Base-by-base conservation (phyloP, 2,329 filamentous ascomycete species). In the Epichloe coenophiala region DNA sequence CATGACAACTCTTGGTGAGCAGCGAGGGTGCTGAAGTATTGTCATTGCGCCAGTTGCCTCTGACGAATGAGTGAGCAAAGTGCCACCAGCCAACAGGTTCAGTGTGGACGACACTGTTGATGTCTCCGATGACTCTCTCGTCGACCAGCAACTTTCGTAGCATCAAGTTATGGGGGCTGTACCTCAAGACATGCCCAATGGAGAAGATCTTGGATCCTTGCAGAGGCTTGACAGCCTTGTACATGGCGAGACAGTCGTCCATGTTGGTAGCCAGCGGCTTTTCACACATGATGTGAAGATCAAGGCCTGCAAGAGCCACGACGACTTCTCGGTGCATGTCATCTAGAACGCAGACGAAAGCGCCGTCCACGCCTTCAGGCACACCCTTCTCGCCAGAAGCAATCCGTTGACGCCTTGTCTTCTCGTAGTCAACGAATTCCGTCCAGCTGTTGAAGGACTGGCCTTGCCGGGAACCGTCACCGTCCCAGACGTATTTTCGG, bases 11-110 rank as follows among this genome's bases (percentile, higher is more conserved):
- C 68, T 97, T 98, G 3, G 91, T 95, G 33, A 98, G 75, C 2
- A 98, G 74, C 1, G 86, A 91, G 6, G 83, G 91, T 23, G 78
- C 90, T n/a, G 77, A 83, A 5, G 71, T 83, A 0, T 80, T 83
- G 57, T 88, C 81, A 55, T 86, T 87, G 5, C 91, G 80, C 93
- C 93, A 97, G 67, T 97, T 96, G 15, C 93, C 93, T 44, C 87
- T 79, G 37, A 97, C 91, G 59, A 91, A 95, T 41, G 83, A 88
- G 65, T 95, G 90, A 0, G 85, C 76, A 63, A 94, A 97, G 65
- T 97, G 93, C 88, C 89, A 97, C 83, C 86, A 95, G 1, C 93
- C 93, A 0, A 98, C 84, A 0, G 93, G 93, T 65, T 97, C 93
- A 0, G 88, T 93, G 66, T 97, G 93, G 55, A 94, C 86, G 39